Conservation (phyloP, 2,329 filamentous ascomycete species). For the Aspergillus brasiliensis region DNA sequence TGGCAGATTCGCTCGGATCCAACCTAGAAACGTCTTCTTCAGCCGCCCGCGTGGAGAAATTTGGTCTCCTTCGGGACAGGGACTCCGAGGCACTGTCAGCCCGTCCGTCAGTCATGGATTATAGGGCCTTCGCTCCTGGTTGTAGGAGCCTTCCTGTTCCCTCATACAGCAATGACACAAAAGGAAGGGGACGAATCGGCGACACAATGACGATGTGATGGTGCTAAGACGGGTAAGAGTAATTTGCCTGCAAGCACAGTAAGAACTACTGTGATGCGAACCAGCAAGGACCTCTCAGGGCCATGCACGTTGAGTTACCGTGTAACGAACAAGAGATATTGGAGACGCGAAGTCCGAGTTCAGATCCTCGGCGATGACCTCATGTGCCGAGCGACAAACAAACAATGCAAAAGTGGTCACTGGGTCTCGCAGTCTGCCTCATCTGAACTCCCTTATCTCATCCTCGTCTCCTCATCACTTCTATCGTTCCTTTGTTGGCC, state of each 20-base stretch:
- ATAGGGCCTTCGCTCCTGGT: constrained; percentile 6
- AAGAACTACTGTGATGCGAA: neutral
- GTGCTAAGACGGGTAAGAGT: neutral
- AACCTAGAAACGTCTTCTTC: constrained; percentile 41
- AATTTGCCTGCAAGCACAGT: neutral
- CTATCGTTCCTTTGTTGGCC: neutral
- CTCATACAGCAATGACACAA: constrained; percentile 1
- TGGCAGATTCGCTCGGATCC: constrained; percentile 33
- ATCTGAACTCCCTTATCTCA: constrained; percentile 1
- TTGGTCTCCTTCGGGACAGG: constrained; percentile 40
- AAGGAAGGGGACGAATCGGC: neutral
- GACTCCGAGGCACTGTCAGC: constrained; percentile 25
- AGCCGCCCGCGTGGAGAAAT: constrained; percentile 42
- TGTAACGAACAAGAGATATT: neutral
- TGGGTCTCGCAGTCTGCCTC: constrained; percentile 4
- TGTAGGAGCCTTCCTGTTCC: neutral
- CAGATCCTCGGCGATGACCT: constrained; percentile 22
- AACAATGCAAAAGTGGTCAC: constrained; percentile 37
- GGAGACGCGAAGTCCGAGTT: neutral
- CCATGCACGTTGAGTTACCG: constrained; percentile 1
- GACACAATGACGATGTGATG: neutral
- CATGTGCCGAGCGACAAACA: constrained; percentile 23
- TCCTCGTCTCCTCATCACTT: neutral
- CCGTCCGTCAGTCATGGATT: constrained; percentile 27
- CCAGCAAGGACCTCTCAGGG: neutral